Base-by-base conservation (phyloP, 2,329 filamentous ascomycete genomes). In the Rutstroemia sp. region DNA sequence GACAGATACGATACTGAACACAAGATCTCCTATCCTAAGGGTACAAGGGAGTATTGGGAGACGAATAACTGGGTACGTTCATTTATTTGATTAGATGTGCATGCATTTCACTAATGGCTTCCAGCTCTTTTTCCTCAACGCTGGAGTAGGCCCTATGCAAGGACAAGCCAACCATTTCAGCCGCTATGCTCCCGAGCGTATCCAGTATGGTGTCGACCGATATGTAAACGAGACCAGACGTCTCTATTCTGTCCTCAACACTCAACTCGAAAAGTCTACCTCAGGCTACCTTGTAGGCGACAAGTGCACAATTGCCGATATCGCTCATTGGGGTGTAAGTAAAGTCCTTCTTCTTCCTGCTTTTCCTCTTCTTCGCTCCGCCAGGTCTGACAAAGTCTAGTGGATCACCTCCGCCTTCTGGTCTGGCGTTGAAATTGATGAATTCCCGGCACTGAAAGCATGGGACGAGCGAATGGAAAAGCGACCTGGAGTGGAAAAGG, bases 221-320 rank as follows among this genome's bases (percentile, higher is more conserved):
- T 96, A 95, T 73, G 75, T 78, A 67, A 94, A 89, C 68, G 91
- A 96, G 74, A 89, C 87, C 0, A 79, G 86, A n/a, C 84, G 91
- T 14, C 77, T 96, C 1, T 95, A 94, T 73, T 77, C 83, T 51
- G 86, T 90, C 19, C 75, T 95, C 58, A 85, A 95, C 67, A 82
- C 79, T 48, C 84, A 91, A 55, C 80, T 96, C 45, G 70, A 73
- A 60, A 76, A 77, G 65, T 78, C 78, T 5, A 68, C 71, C 2
- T 80, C 77, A 0, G 80, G 79, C 12, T 86, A 77, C 68, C 72
- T 86, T 12, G 83, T 86, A 46, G 88, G 87, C 38, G 81, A 88
- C 69, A 81, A 81, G 60, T 75, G 79, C 59, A 89, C 87, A 45
- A 83, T 88, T 62, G 89, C 89, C 1, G 91, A 96, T 69, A 88